Evolutionary conservation across 169 alveolate species (phyloP).

Genomic region (Plasmodium gonderi): DNA sequence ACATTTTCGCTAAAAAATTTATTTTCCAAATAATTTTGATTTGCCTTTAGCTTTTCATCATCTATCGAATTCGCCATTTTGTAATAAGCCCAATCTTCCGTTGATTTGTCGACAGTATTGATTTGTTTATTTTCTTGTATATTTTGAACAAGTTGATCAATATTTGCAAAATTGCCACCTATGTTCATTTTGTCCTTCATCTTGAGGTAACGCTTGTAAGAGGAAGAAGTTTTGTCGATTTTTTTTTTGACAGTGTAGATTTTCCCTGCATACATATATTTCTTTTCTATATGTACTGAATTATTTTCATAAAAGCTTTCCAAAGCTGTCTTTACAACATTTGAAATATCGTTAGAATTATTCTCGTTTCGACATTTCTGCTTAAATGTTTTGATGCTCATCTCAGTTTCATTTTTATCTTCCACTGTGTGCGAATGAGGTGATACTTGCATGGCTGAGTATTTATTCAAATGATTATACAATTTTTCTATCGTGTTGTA

Average conservation of each 20-base stretch:
- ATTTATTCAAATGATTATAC: constrained; percentile 31
- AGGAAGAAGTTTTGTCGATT: constrained; percentile 53
- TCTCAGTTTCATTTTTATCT: neutral
- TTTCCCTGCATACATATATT: constrained; percentile 71
- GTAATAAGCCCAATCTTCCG: constrained; percentile 61
- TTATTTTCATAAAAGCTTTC: constrained; percentile 46
- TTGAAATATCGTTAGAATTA: neutral
- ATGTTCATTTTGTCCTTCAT: constrained; percentile 41
- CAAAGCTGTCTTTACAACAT: constrained; percentile 25
- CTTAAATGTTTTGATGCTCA: constrained; percentile 5
- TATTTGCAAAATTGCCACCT: constrained; percentile 62
- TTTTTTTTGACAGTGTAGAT: constrained; percentile 40
- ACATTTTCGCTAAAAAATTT: constrained; percentile 62
- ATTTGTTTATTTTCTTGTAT: constrained; percentile 68
- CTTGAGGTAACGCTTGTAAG: constrained; percentile 52
- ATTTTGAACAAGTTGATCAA: constrained; percentile 48
- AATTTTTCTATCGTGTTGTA: constrained; percentile 29
- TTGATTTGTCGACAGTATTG: constrained; percentile 67
- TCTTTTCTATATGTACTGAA: constrained; percentile 38
- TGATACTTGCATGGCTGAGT: too few relatives aligned
- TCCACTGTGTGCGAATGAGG: too few relatives aligned
- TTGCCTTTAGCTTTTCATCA: constrained; percentile 43
- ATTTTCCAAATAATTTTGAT: constrained; percentile 47
- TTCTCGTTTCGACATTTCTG: constrained; percentile 9
- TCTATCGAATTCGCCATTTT: constrained; percentile 36